Evolutionary conservation across 768 basidiomycete species (phyloP).

Genomic region (Suillus spraguei): DNA sequence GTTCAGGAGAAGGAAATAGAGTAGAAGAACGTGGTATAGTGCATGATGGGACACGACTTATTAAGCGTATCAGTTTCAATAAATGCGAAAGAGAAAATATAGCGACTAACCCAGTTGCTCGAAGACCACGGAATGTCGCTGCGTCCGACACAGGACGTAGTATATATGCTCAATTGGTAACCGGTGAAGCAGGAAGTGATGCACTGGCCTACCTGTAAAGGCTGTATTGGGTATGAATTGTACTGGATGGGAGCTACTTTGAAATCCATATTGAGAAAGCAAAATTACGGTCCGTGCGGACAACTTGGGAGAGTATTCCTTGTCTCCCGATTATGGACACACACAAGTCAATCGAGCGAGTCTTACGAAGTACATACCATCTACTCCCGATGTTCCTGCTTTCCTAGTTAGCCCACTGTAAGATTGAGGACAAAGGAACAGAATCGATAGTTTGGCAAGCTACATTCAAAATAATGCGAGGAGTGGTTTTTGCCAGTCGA

Average conservation of each 20-base stretch:
- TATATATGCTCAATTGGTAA: not conserved
- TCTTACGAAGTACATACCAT: not conserved
- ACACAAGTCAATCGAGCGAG: not conserved
- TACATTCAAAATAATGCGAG: not conserved
- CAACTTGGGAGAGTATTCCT: not conserved
- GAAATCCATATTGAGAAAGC: not conserved
- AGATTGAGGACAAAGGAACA: not conserved
- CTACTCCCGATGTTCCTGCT: not conserved
- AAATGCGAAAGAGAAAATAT: not conserved
- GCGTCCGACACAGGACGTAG: not conserved
- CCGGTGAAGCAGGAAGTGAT: not conserved
- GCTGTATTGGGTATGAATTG: not conserved
- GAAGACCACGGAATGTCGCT: not conserved
- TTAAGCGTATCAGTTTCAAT: not conserved
- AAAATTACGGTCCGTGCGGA: not conserved
- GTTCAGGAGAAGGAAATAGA: not conserved
- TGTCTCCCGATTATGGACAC: not conserved
- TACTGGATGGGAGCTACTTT: not conserved
- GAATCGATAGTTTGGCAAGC: too few species aligned
- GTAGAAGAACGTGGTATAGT: not conserved
- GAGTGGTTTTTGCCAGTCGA: slow-evolving; percentile 8
- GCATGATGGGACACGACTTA: not conserved
- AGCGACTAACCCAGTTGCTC: not conserved
- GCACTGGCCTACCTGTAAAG: not conserved
- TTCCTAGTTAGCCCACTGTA: not conserved